phyloP scores from a whole-genome alignment of 2,329 filamentous ascomycete genomes.

The Trichoderma asperellum region DNA sequence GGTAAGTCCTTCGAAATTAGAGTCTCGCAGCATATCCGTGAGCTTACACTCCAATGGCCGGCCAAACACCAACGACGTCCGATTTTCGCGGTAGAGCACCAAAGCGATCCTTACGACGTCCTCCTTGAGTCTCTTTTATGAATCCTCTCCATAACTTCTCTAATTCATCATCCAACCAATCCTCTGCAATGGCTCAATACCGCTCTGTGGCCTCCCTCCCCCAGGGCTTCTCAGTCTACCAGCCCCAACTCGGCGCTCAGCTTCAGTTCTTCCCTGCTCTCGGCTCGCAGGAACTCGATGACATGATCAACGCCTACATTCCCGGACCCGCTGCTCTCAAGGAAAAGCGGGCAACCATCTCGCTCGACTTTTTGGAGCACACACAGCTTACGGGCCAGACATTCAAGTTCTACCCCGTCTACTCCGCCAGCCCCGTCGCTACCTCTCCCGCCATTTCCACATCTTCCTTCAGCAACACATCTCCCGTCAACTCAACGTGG shows the following conservation, averaged over 20 bases:
- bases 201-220: slow-evolving; percentile 37
- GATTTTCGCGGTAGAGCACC: neutral
- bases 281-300: slow-evolving; percentile 63
- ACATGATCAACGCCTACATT: slow-evolving; percentile 62
- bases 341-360: slow-evolving; percentile 62
- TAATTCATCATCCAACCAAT: neutral
- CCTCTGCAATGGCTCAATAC: slow-evolving; percentile 37
- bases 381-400: slow-evolving; percentile 57
- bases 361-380: slow-evolving; percentile 63
- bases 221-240: slow-evolving; percentile 63
- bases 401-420: slow-evolving; percentile 64
- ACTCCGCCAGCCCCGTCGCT: slow-evolving; percentile 38
- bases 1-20: slow-evolving; percentile 19
- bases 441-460: slow-evolving; percentile 55
- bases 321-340: slow-evolving; percentile 56
- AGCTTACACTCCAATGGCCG: slow-evolving; percentile 29
- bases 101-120: slow-evolving; percentile 11
- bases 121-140: neutral
- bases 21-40: neutral
- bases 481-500: slow-evolving; percentile 54
- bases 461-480: slow-evolving; percentile 50
- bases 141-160: neutral
- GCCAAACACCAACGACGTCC: slow-evolving; percentile 4
- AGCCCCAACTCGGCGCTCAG: slow-evolving; percentile 59
- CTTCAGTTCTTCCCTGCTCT: slow-evolving; percentile 70